Evolutionary conservation across 2,329 filamentous ascomycete genomes (phyloP).

Genomic region (Colletotrichum sp.): DNA sequence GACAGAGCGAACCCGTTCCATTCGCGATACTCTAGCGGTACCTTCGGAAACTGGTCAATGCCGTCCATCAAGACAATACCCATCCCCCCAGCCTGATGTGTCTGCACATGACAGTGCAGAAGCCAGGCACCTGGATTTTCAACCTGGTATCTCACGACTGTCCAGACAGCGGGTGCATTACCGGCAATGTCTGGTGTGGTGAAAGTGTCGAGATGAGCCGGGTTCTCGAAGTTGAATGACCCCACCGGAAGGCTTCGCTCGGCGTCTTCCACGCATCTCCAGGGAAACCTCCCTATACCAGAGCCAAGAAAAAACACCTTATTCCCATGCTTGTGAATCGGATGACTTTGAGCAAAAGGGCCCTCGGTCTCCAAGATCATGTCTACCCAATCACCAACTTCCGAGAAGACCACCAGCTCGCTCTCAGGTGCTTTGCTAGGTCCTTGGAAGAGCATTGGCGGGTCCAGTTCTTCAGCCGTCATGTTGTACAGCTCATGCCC

Average conservation of each 20-base stretch:
- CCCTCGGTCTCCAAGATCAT: neutral
- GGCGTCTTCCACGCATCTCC: neutral
- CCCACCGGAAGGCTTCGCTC: neutral
- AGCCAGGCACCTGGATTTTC: slow-evolving; percentile 51
- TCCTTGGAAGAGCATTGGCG: neutral
- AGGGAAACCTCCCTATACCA: neutral
- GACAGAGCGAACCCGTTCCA: neutral
- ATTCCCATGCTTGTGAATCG: neutral
- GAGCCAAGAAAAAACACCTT: neutral
- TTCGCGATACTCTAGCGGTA: neutral
- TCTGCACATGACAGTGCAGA: slow-evolving; percentile 55
- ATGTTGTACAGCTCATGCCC: neutral
- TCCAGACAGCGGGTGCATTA: slow-evolving; percentile 27
- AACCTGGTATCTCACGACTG: slow-evolving; percentile 49
- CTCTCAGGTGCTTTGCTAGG: neutral
- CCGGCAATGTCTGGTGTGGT: neutral
- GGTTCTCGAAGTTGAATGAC: slow-evolving; percentile 47
- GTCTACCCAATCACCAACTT: neutral
- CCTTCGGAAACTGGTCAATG: slow-evolving; percentile 34
- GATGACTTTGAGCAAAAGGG: neutral
- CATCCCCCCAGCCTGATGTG: slow-evolving; percentile 53
- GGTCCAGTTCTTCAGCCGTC: neutral
- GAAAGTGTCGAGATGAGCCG: slow-evolving; percentile 40
- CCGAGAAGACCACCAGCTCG: neutral
- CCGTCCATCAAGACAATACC: slow-evolving; percentile 52